Evolutionary conservation across 768 basidiomycete genomes (phyloP).

Genomic region (Mycena crocata): DNA sequence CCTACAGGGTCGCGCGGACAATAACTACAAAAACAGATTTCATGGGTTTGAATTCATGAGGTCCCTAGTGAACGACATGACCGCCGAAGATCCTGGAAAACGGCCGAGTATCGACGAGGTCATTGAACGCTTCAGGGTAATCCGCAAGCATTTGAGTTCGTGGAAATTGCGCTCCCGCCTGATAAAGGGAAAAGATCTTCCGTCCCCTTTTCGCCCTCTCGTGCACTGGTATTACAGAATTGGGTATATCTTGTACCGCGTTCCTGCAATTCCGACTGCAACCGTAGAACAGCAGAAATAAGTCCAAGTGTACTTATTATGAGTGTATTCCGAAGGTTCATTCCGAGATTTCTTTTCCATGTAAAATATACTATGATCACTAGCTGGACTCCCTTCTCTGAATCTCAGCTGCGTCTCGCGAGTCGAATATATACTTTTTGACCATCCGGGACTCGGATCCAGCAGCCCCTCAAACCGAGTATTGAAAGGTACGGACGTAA

Average conservation of each 20-base stretch:
- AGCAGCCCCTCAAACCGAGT: too few species aligned
- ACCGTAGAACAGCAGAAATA: too few species aligned
- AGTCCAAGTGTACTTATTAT: too few species aligned
- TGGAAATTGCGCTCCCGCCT: conserved; percentile 10
- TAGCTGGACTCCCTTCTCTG: too few species aligned
- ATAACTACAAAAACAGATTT: not conserved
- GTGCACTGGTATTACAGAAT: conserved; percentile 1
- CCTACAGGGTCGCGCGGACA: not conserved
- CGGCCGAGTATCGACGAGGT: conserved; percentile 47
- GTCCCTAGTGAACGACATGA: conserved; percentile 46
- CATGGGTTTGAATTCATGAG: conserved; percentile 44
- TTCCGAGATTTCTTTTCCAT: too few species aligned
- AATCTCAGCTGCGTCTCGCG: too few species aligned
- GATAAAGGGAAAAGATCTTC: not conserved
- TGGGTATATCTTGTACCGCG: not conserved
- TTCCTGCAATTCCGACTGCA: conserved; percentile 4
- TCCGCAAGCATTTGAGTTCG: conserved; percentile 12
- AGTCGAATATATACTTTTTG: too few species aligned
- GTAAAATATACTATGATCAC: too few species aligned
- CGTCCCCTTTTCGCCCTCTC: not conserved
- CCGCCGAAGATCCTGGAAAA: conserved; percentile 42
- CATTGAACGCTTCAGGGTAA: conserved; percentile 38
- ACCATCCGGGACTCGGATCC: too few species aligned
- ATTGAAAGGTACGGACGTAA: too few species aligned
- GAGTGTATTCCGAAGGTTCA: too few species aligned